A percentile compares a stretch with the other conserved stretches of the same genome.
These are phyloP conservation scores for Leptographium wingfieldii DNA, from an alignment of 2,329 filamentous ascomycete genomes.

Conservation along the genomic window DNA sequence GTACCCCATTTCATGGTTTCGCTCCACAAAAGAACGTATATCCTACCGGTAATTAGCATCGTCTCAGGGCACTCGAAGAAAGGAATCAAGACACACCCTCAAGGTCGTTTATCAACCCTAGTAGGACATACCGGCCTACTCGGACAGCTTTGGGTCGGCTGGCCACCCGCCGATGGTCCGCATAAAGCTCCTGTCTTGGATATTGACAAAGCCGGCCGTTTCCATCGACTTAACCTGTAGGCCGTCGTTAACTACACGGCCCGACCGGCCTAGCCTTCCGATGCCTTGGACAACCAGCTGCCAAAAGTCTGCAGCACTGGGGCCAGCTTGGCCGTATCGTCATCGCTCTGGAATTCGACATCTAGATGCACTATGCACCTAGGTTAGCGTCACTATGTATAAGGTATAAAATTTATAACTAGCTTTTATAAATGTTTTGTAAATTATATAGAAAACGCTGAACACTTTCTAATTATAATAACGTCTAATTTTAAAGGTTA, in stretches of 20 bases:
- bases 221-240: neutral
- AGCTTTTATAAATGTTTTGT: too few relatives aligned
- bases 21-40: neutral
- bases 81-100: neutral
- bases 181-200: neutral
- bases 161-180: slow-evolving; percentile 1
- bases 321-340: slow-evolving; percentile 10
- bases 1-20: neutral
- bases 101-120: neutral
- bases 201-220: slow-evolving; percentile 3
- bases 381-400: too few relatives aligned
- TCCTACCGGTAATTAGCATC: neutral
- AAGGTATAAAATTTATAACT: too few relatives aligned
- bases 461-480: too few relatives aligned
- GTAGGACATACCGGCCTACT: neutral
- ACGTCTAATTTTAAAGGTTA: neutral
- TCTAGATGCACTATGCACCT: neutral
- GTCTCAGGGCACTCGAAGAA: too few relatives aligned
- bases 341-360: slow-evolving; percentile 13
- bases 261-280: neutral
- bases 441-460: too few relatives aligned
- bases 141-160: neutral
- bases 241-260: neutral
- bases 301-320: neutral
- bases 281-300: neutral